These are phyloP conservation scores for Metarhizium guizhouense DNA, from an alignment of 2,329 filamentous ascomycete genomes.

Conservation along the genomic window DNA sequence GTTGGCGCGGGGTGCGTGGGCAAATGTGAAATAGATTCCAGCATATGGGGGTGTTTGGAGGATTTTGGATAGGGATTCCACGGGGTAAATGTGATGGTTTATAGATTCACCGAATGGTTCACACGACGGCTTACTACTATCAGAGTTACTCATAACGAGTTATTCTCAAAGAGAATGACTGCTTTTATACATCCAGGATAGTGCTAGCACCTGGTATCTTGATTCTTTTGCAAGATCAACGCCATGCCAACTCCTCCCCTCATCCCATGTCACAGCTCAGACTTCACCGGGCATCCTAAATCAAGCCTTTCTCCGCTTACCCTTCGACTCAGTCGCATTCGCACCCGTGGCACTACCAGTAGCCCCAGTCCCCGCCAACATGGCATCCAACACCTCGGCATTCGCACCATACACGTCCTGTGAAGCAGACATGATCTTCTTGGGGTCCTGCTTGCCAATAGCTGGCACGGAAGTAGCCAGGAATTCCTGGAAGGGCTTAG, in stretches of 20 bases:
- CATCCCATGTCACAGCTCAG: neutral
- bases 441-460: slow-evolving; percentile 58
- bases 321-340: slow-evolving; percentile 28
- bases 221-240: neutral
- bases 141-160: neutral
- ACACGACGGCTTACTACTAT: neutral
- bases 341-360: slow-evolving; percentile 21
- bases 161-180: neutral
- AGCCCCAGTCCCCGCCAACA: slow-evolving; percentile 27
- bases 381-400: slow-evolving; percentile 40
- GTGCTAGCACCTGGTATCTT: neutral
- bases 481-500: slow-evolving; percentile 69
- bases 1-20: slow-evolving; percentile 40
- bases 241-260: neutral
- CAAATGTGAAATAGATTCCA: slow-evolving; percentile 20
- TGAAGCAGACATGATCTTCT: slow-evolving; percentile 34
- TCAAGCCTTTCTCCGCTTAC: slow-evolving; percentile 37
- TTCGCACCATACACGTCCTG: slow-evolving; percentile 29
- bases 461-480: slow-evolving; percentile 58
- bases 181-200: neutral
- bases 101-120: neutral
- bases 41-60: slow-evolving; percentile 3
- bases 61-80: neutral
- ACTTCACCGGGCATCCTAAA: neutral
- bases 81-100: neutral